Evolutionary conservation across 306 rosid species (phyloP), one percentile per base, ranked within the genome.

Genomic region (Gastrolobium villosum): DNA sequence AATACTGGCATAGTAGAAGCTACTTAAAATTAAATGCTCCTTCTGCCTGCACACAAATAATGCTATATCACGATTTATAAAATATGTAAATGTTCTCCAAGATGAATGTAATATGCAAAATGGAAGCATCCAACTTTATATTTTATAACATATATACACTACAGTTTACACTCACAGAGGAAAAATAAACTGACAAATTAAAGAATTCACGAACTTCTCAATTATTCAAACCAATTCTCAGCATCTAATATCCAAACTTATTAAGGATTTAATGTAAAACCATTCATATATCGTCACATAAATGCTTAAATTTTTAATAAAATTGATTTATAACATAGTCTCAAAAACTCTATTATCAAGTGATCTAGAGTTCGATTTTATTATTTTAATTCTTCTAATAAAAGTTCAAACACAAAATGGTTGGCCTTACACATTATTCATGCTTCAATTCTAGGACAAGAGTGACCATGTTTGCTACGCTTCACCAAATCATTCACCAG

Each of bases 11-110:
- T 90, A 85, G 78, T 88, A 86, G 88, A 90, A 88, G 85, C 95
- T 92, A 56, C 95, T 90, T 64, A 92, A 88, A 84, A 92, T 88
- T 8, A 92, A n/a, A n/a, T n/a, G 97, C 73, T 90, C 97, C 87
- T 14, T 92, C 96, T 49, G 96, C 96, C 97, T 92, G 85, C 80
- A 84, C 20, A 41, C 41, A 11, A 28, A 13, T 3, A 28, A 45
- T 67, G 35, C 41, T 30, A 7, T 67, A 45, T 6, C 56, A 30
- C 5, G 40, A 40, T 7, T 14, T n/a, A 45, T 3, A 7, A 20
- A 64, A 15, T 6, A 37, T 64, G 15, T 56, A 56, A 30, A 65
- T 15, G 5, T 65, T 63, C 52, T 61, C 49, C 46, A 32, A 41
- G 4, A 32, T 32, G 36, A 28, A 31, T 28, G 57, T 50, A 49